phyloP scores from a whole-genome alignment of 495 filamentous ascomycete genomes.

The Chaetomium cochliodes region DNA sequence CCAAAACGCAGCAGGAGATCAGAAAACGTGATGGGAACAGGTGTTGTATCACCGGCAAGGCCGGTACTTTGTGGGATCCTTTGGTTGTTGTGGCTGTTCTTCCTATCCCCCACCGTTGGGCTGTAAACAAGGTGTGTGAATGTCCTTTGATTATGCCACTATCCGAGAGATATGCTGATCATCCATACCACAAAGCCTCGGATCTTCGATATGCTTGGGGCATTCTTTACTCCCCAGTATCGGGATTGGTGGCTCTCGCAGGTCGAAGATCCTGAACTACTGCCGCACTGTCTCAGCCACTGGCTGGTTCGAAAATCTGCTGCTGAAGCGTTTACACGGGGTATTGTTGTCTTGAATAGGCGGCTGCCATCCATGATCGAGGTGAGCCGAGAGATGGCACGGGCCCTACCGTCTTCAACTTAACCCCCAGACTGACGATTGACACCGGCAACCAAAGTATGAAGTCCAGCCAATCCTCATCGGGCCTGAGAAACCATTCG shows the following conservation, averaged over 20 bases:
- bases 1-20: constrained; percentile 19
- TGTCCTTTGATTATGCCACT: not conserved
- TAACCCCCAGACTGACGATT: not conserved
- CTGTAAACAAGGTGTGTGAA: constrained; percentile 9
- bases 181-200: not conserved
- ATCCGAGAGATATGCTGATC: not conserved
- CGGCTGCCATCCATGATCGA: constrained; percentile 30
- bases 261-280: constrained; percentile 20
- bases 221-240: constrained; percentile 33
- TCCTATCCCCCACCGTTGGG: constrained; percentile 25
- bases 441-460: constrained; percentile 21
- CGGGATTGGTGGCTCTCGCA: constrained; percentile 38
- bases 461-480: constrained; percentile 22
- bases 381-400: constrained; percentile 17
- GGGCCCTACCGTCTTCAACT: not conserved
- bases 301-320: constrained; percentile 35
- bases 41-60: constrained; percentile 33
- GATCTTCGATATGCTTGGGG: constrained; percentile 33
- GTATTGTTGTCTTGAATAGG: constrained; percentile 28
- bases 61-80: constrained; percentile 29
- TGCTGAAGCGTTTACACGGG: constrained; percentile 25
- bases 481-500: constrained; percentile 22
- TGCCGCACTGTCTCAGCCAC: constrained; percentile 27
- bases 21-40: constrained; percentile 27
- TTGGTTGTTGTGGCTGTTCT: constrained; percentile 32